Percentiles rank a stretch among this genome's conserved stretches.
Evolutionary conservation across 768 basidiomycete species (phyloP).

Genomic region (Nevesoporus exiguus): DNA sequence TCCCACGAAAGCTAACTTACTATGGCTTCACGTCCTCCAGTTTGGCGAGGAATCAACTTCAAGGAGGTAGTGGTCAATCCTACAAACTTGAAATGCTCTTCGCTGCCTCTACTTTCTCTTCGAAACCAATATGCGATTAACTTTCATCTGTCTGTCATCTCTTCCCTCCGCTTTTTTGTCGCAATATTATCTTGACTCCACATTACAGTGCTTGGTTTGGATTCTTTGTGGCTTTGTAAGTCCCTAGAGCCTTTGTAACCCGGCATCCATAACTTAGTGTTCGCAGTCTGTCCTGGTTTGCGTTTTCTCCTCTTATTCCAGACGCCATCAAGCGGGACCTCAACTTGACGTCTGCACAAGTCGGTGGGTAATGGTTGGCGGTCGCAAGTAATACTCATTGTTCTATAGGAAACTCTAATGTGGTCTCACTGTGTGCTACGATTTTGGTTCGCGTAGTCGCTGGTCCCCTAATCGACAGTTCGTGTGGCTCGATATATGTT

Average conservation of each 20-base stretch:
- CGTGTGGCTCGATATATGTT: no score
- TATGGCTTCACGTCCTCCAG: constrained; percentile 4
- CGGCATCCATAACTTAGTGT: neutral
- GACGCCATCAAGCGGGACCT: constrained; percentile 54
- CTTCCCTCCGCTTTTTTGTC: neutral
- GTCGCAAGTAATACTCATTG: no score
- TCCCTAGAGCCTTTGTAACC: neutral
- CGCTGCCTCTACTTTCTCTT: constrained; percentile 1
- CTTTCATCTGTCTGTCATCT: constrained; percentile 4
- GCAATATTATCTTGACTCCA: neutral
- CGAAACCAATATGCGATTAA: constrained; percentile 6
- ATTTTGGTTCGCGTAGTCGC: no score
- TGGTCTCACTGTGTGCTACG: no score
- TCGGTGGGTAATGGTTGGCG: constrained; percentile 28
- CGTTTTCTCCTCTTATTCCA: constrained; percentile 56
- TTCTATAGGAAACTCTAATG: no score
- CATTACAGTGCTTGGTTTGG: constrained; percentile 2
- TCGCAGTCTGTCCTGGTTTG: constrained; percentile 49
- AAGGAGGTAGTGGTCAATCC: constrained; percentile 6
- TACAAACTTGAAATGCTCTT: constrained; percentile 2
- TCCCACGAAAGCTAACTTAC: neutral
- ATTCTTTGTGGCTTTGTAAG: constrained; percentile 7
- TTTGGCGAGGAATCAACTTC: constrained; percentile 3
- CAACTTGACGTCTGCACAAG: constrained; percentile 42
- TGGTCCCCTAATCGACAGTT: no score